Evolutionary conservation across 176 grass and related monocot genomes (phyloP).

Genomic region (Aegilops longissima): DNA sequence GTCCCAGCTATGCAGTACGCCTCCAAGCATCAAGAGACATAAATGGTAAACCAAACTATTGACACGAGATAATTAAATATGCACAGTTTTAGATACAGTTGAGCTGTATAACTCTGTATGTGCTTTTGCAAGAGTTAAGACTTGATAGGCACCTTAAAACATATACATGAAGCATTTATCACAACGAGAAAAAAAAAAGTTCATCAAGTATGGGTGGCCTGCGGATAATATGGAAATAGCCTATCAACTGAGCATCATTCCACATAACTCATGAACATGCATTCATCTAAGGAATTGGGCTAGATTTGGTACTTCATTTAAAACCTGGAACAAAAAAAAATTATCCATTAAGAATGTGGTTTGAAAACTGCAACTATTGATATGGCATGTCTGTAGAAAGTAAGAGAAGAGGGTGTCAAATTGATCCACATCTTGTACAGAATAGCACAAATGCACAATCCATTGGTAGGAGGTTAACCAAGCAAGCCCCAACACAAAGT

Average conservation of each 20-base stretch:
- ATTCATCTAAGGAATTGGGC: slow-evolving; percentile 19
- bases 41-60: slow-evolving; percentile 15
- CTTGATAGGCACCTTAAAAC: neutral
- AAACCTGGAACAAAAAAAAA: slow-evolving; percentile 9
- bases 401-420: neutral
- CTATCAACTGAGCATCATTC: slow-evolving; percentile 14
- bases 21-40: neutral
- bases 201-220: neutral
- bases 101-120: neutral
- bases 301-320: slow-evolving; percentile 12
- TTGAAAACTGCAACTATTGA: slow-evolving; percentile 18
- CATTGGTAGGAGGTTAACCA: slow-evolving; percentile 3
- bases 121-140: slow-evolving; percentile 4
- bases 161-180: slow-evolving; percentile 24
- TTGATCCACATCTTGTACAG: slow-evolving; percentile 14
- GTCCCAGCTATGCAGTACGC: neutral
- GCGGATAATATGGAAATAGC: slow-evolving; percentile 1
- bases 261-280: slow-evolving; percentile 16
- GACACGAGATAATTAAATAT: slow-evolving; percentile 13
- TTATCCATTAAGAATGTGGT: slow-evolving; percentile 5
- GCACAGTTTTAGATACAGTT: neutral
- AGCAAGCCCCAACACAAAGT: slow-evolving; percentile 27
- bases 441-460: slow-evolving; percentile 9
- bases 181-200: neutral
- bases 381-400: slow-evolving; percentile 1